Conservation (phyloP, 495 filamentous ascomycete genomes). For the Chaetomium tenue region DNA sequence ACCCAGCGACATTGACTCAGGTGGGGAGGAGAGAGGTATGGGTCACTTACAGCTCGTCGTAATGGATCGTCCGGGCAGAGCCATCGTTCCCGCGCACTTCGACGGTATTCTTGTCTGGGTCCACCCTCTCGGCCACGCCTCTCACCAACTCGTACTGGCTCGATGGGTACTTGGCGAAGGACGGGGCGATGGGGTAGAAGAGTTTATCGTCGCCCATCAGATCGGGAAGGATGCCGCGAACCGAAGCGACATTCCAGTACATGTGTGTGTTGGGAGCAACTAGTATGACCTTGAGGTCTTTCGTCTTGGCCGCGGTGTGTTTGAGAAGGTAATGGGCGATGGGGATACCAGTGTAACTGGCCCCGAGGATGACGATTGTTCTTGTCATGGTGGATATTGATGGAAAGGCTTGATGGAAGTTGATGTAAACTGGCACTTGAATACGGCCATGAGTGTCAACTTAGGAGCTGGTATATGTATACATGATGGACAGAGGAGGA, state of each 20-base stretch:
- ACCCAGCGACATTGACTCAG: not conserved
- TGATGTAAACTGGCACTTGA: too few relatives aligned
- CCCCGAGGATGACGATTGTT: slow-evolving; percentile 65
- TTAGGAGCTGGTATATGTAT: too few relatives aligned
- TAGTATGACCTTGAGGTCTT: slow-evolving; percentile 50
- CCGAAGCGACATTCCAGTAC: slow-evolving; percentile 48
- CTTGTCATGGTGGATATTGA: slow-evolving; percentile 34
- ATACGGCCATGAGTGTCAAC: too few relatives aligned
- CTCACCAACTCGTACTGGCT: slow-evolving; percentile 56
- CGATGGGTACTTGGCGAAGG: slow-evolving; percentile 51
- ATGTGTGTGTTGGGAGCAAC: slow-evolving; percentile 56
- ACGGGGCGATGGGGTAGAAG: slow-evolving; percentile 48
- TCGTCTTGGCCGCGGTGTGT: slow-evolving; percentile 42
- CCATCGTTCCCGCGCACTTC: slow-evolving; percentile 39
- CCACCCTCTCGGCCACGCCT: slow-evolving; percentile 54
- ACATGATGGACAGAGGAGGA: too few relatives aligned
- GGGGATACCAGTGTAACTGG: slow-evolving; percentile 56
- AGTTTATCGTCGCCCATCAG: slow-evolving; percentile 42
- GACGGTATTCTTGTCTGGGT: slow-evolving; percentile 45
- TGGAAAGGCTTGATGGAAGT: not conserved
- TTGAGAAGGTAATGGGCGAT: slow-evolving; percentile 60
- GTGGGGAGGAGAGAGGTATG: not conserved
- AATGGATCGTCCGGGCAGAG: slow-evolving; percentile 38
- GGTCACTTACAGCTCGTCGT: slow-evolving; percentile 48
- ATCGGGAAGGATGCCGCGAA: slow-evolving; percentile 46